Evolutionary conservation across 345 rosid species (phyloP).

Genomic region (Limnanthes douglasii): DNA sequence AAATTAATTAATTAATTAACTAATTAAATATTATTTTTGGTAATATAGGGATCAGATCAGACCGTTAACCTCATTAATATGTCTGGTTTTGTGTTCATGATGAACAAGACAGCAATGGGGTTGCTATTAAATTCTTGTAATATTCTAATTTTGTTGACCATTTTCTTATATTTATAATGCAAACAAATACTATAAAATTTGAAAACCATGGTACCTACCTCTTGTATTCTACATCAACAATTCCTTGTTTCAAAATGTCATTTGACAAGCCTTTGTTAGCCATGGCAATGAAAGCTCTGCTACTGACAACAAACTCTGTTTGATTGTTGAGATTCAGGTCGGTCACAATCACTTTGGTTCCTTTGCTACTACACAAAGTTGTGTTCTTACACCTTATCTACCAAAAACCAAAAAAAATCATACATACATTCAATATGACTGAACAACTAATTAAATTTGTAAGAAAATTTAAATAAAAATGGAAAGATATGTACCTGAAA

Average conservation of each 20-base stretch:
- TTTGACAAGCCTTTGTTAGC: constrained; percentile 37
- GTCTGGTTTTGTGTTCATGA: not conserved
- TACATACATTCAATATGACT: not conserved
- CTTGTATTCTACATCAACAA: constrained; percentile 61
- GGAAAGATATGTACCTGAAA: constrained; percentile 30
- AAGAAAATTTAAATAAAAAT: too few species aligned
- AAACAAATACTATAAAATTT: not conserved
- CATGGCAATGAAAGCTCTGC: constrained; percentile 77
- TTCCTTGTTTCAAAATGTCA: constrained; percentile 35
- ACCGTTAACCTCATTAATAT: constrained; percentile 21
- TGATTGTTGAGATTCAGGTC: constrained; percentile 50
- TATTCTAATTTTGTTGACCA: too few species aligned
- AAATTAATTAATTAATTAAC: not conserved
- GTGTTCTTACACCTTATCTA: constrained; percentile 73
- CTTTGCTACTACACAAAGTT: constrained; percentile 36
- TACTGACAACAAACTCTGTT: constrained; percentile 71
- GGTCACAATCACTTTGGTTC: constrained; percentile 50
- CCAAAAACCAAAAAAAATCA: not conserved
- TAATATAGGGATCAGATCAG: not conserved
- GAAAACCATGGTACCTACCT: constrained; percentile 27
- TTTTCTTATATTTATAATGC: too few species aligned
- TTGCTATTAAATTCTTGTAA: too few species aligned
- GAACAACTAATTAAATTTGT: not conserved
- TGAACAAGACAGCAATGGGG: not conserved
- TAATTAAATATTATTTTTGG: not conserved